Conservation (phyloP, 768 basidiomycete species). For the Boletus sp. region DNA sequence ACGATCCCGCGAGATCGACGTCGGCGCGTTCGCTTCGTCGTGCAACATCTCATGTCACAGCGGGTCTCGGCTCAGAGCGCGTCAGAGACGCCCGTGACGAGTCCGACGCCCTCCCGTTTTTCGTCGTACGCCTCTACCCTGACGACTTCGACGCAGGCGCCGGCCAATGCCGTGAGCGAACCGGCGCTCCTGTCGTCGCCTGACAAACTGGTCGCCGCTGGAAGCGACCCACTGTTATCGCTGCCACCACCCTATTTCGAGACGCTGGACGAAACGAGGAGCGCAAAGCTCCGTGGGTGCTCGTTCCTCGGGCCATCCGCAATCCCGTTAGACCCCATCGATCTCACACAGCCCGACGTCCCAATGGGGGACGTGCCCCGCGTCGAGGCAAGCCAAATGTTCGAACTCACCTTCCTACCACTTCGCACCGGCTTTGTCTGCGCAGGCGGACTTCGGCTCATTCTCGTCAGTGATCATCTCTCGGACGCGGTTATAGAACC, state of each 20-base stretch:
- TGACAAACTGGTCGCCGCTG: conserved; percentile 3
- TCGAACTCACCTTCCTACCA: conserved; percentile 63
- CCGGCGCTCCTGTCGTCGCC: conserved; percentile 14
- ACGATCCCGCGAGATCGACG: conserved; percentile 35
- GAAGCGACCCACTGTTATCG: conserved; percentile 11
- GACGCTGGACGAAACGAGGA: conserved; percentile 36
- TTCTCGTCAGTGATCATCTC: conserved; percentile 58
- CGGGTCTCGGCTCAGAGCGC: conserved; percentile 19
- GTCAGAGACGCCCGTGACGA: conserved; percentile 4
- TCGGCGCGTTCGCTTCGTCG: conserved; percentile 50
- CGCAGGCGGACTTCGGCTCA: conserved; percentile 69
- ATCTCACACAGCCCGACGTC: conserved; percentile 26
- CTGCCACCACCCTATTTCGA: conserved; percentile 51
- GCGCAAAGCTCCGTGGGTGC: conserved; percentile 33
- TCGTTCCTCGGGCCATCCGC: conserved; percentile 53
- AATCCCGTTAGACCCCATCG: conserved; percentile 44
- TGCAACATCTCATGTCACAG: conserved; percentile 63
- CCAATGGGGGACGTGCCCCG: conserved; percentile 21
- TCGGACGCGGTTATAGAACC: conserved; percentile 36
- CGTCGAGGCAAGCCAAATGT: conserved; percentile 49
- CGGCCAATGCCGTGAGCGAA: conserved; percentile 3
- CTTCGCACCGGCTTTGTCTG: conserved; percentile 56
- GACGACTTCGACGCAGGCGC: conserved; percentile 7
- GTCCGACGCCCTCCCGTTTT: conserved; percentile 5
- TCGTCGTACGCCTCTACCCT: conserved; percentile 7